Conservation (phyloP, 2,329 filamentous ascomycete genomes). For the Bimuria novae-zelandiae region DNA sequence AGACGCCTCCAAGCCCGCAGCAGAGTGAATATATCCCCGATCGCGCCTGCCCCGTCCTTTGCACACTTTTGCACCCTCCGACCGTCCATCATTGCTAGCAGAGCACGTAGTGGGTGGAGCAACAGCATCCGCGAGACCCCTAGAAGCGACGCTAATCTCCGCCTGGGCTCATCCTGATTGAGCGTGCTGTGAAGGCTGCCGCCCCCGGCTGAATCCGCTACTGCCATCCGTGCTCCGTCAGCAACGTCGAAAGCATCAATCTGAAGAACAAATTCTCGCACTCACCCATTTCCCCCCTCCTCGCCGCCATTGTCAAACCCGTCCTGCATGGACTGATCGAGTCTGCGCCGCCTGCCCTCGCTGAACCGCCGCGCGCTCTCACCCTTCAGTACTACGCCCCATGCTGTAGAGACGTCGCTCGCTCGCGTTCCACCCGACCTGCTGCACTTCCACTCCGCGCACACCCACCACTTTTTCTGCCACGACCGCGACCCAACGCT, state of each 20-base stretch:
- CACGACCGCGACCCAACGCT: slow-evolving; percentile 9
- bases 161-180: slow-evolving; percentile 7
- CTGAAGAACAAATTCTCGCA: slow-evolving; percentile 2
- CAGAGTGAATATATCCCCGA: slow-evolving; percentile 6
- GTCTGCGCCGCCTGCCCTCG: too few species aligned
- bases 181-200: slow-evolving; percentile 1
- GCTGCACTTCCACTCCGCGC: slow-evolving; percentile 23
- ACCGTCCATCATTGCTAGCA: not conserved
- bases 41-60: not conserved
- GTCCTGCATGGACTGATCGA: slow-evolving; percentile 9
- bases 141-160: slow-evolving; percentile 15
- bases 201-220: slow-evolving; percentile 9
- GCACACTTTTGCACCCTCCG: not conserved
- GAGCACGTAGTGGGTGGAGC: not conserved
- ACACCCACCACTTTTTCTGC: slow-evolving; percentile 23
- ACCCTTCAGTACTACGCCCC: slow-evolving; percentile 9
- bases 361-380: slow-evolving; percentile 14
- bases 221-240: slow-evolving; percentile 15
- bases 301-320: slow-evolving; percentile 7
- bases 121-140: not conserved
- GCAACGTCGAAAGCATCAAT: slow-evolving; percentile 9
- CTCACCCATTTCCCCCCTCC: not conserved
- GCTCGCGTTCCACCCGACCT: slow-evolving; percentile 17
- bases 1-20: slow-evolving; percentile 4
- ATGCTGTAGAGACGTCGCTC: slow-evolving; percentile 20